Evolutionary conservation across 1,284 basidiomycete species (phyloP).

Genomic region (Boletellus deceptivus): DNA sequence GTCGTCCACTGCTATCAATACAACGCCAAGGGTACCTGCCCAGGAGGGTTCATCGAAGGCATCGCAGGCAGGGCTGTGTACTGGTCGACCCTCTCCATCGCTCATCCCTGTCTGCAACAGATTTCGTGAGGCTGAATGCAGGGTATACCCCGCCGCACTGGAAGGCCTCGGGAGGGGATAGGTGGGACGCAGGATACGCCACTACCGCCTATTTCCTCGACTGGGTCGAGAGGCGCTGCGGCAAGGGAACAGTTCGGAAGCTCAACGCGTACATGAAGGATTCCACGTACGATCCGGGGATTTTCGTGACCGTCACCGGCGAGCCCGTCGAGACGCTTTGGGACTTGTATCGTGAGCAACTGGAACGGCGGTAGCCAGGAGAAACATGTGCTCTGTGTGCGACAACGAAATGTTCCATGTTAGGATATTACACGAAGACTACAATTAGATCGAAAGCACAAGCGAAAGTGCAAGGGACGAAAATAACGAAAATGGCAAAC

Average conservation of each 20-base stretch:
- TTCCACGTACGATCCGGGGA: slow-evolving; percentile 43
- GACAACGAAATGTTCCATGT: slow-evolving; percentile 4
- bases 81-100: background rate
- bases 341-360: slow-evolving; percentile 46
- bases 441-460: slow-evolving; percentile 22
- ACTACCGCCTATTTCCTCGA: slow-evolving; percentile 70
- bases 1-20: slow-evolving; percentile 75
- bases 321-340: slow-evolving; percentile 53
- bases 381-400: background rate
- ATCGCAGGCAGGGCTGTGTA: slow-evolving; percentile 54
- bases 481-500: background rate
- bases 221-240: slow-evolving; percentile 61
- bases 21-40: slow-evolving; percentile 56
- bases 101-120: slow-evolving; percentile 34
- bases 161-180: slow-evolving; percentile 43
- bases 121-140: slow-evolving; percentile 65
- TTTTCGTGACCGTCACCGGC: slow-evolving; percentile 57
- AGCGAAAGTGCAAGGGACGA: slow-evolving; percentile 7
- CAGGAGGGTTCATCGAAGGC: slow-evolving; percentile 69
- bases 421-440: slow-evolving; percentile 21
- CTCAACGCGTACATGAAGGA: slow-evolving; percentile 56
- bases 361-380: slow-evolving; percentile 24
- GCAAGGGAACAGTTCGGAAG: slow-evolving; percentile 50
- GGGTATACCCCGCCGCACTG: slow-evolving; percentile 65
- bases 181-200: slow-evolving; percentile 73